A percentile compares a stretch with the other conserved stretches of the same genome.
Evolutionary conservation across 805 yeast species (phyloP).

Genomic region (Limtongozyma cylindracea): DNA sequence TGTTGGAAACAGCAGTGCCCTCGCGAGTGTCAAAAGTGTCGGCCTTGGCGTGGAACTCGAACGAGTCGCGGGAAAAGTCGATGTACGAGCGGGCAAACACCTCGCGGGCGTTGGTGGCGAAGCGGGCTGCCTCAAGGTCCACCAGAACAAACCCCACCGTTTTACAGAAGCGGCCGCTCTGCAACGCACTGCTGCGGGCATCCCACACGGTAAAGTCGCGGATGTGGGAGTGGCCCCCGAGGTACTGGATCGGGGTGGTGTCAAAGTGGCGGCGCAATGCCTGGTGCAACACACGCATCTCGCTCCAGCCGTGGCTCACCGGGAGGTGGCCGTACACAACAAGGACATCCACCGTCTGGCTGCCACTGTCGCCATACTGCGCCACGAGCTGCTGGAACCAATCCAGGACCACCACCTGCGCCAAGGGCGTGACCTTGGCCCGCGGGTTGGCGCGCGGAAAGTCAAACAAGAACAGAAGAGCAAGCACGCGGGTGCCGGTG

Average conservation of each 20-base stretch:
- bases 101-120: constrained; percentile 1
- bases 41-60: constrained; percentile 27
- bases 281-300: constrained; percentile 18
- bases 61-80: constrained; percentile 58
- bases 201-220: constrained; percentile 63
- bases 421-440: constrained; percentile 38
- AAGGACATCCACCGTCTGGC: constrained; percentile 32
- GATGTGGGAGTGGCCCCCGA: constrained; percentile 90
- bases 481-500: constrained; percentile 23
- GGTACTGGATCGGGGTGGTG: constrained; percentile 42
- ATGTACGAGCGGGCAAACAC: constrained; percentile 38
- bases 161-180: constrained; percentile 83
- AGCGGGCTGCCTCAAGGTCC: constrained; percentile 4
- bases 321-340: constrained; percentile 69
- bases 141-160: constrained; percentile 77
- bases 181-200: constrained; percentile 44
- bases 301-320: constrained; percentile 21
- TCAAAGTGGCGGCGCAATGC: constrained; percentile 35
- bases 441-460: constrained; percentile 33
- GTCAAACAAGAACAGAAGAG: constrained; percentile 63
- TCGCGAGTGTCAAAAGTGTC: constrained; percentile 21
- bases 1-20: constrained; percentile 23
- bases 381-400: constrained; percentile 37
- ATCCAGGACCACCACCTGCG: constrained; percentile 18
- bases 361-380: constrained; percentile 7